Evolutionary conservation across 2,329 filamentous ascomycete genomes (phyloP).

Genomic region (Colletotrichum theobromicola): DNA sequence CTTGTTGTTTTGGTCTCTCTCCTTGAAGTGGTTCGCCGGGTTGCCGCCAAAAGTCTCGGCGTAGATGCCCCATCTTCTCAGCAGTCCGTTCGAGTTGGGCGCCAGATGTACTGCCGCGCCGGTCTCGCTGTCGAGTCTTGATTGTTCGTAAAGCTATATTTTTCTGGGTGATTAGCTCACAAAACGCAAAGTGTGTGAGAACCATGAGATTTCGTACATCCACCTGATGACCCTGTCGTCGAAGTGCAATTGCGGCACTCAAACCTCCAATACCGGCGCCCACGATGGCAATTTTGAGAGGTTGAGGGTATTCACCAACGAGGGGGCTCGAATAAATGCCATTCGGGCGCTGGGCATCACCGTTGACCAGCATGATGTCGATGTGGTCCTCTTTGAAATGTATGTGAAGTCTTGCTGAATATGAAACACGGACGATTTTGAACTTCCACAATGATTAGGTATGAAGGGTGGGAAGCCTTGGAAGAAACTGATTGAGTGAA

Average conservation of each 20-base stretch:
- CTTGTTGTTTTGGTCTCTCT: slow-evolving; percentile 42
- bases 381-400: neutral
- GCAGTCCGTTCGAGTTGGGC: slow-evolving; percentile 64
- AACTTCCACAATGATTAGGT: too few relatives aligned
- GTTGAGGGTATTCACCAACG: slow-evolving; percentile 15
- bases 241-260: slow-evolving; percentile 55
- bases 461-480: neutral
- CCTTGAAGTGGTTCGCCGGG: slow-evolving; percentile 28
- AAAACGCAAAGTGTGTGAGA: neutral
- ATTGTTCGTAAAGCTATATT: slow-evolving; percentile 59
- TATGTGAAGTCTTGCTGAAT: neutral
- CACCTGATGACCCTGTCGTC: slow-evolving; percentile 56
- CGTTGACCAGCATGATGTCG: neutral
- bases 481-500: neutral
- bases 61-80: slow-evolving; percentile 45
- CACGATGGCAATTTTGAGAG: slow-evolving; percentile 29
- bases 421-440: neutral
- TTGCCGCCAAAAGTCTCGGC: slow-evolving; percentile 42
- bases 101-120: slow-evolving; percentile 69
- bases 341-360: neutral
- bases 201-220: slow-evolving; percentile 26
- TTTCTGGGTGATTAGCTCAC: neutral
- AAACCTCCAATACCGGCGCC: slow-evolving; percentile 58
- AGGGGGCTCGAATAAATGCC: slow-evolving; percentile 8
- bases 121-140: slow-evolving; percentile 57